Conservation (phyloP, 2,329 filamentous ascomycete genomes). For the Septoria petroselini region DNA sequence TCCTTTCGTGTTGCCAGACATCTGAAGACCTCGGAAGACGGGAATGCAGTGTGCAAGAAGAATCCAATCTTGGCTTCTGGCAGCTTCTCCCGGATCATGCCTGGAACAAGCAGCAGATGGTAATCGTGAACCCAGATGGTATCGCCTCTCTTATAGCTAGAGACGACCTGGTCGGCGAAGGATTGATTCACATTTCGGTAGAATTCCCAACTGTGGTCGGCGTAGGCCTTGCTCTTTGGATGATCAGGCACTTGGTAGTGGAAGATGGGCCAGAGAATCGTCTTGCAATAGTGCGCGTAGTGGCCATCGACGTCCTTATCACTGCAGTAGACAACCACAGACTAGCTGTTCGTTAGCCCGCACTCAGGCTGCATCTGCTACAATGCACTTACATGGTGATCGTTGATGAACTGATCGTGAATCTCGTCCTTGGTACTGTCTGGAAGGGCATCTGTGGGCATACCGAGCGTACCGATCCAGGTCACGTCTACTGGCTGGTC, state of each 20-base stretch:
- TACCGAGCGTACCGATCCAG: conserved; percentile 91
- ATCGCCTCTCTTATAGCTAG: conserved; percentile 90
- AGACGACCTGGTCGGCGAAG: conserved; percentile 85
- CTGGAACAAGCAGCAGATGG: conserved; percentile 82
- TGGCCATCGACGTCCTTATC: conserved; percentile 94
- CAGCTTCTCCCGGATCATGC: conserved; percentile 83
- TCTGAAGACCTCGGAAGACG: conserved; percentile 92
- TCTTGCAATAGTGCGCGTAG: conserved; percentile 95
- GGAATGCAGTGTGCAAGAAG: conserved; percentile 92
- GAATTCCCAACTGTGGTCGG: conserved; percentile 82
- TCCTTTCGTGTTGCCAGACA: conserved; percentile 84
- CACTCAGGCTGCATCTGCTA: neutral
- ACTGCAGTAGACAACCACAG: conserved; percentile 77
- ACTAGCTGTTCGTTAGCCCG: conserved; percentile 54
- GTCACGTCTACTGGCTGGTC: conserved; percentile 70
- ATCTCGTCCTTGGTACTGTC: conserved; percentile 78
- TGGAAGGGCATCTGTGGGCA: conserved; percentile 83
- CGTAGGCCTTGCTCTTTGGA: conserved; percentile 95
- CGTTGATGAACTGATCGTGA: conserved; percentile 72
- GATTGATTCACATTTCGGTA: conserved; percentile 90
- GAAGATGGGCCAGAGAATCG: conserved; percentile 95
- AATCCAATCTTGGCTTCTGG: conserved; percentile 95
- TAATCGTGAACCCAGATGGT: conserved; percentile 96
- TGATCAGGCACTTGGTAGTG: conserved; percentile 98
- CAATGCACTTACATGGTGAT: conserved; percentile 40